Conservation (phyloP, 2,329 filamentous ascomycete genomes). For the Aspergillus piperis region DNA sequence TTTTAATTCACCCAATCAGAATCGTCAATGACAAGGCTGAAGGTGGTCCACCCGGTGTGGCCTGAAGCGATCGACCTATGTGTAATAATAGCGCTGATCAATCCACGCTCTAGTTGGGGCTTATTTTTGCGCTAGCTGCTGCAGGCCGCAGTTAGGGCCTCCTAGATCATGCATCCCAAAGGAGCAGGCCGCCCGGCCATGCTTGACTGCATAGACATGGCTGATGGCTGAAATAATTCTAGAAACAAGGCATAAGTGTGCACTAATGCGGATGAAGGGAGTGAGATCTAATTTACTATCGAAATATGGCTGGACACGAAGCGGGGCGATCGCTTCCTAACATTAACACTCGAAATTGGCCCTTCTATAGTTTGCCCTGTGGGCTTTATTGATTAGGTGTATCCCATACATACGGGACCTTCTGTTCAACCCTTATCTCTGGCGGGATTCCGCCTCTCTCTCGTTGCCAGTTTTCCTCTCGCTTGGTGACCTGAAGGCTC, state of each 20-base stretch:
- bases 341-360: background rate
- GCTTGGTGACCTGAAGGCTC: background rate
- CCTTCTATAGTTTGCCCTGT: background rate
- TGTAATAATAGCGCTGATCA: background rate
- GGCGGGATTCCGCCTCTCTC: background rate
- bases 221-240: background rate
- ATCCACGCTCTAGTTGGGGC: background rate
- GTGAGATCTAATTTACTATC: background rate
- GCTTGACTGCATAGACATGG: background rate
- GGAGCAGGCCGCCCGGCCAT: background rate
- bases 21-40: background rate
- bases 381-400: background rate
- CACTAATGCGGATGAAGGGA: background rate
- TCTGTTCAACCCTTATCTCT: background rate
- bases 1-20: background rate
- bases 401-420: background rate
- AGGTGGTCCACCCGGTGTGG: background rate
- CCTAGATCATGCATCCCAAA: background rate
- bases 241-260: background rate
- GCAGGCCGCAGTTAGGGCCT: background rate
- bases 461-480: background rate
- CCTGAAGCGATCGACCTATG: background rate
- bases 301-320: background rate
- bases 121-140: background rate
- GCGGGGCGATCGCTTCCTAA: background rate